Conservation (phyloP, 345 rosid species). For the Viola odorata region DNA sequence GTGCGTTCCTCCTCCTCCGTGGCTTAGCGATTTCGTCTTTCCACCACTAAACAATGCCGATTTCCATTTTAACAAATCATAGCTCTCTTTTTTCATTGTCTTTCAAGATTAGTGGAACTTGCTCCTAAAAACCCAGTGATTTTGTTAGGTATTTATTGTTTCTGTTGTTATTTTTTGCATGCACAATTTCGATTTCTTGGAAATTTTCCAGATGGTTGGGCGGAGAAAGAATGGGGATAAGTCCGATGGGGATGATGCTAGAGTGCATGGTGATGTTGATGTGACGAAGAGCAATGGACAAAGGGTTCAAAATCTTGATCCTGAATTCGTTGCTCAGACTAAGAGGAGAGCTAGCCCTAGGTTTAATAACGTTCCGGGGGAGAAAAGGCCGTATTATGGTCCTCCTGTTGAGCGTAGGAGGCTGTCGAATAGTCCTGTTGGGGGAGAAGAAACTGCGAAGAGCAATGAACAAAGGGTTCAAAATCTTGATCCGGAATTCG, state of each 20-base stretch:
- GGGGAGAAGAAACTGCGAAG: neutral
- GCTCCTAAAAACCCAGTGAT: no score
- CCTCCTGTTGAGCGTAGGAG: constrained; percentile 6
- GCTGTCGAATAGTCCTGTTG: neutral
- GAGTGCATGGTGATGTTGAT: neutral
- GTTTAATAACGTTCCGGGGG: neutral
- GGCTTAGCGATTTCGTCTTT: no score
- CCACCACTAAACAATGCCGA: no score
- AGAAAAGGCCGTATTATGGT: constrained; percentile 2
- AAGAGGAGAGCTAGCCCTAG: neutral
- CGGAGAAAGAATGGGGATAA: no score
- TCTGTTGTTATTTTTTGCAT: no score
- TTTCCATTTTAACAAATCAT: no score
- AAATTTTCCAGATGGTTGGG: no score
- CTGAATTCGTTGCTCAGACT: neutral
- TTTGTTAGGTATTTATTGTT: no score
- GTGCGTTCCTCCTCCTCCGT: no score
- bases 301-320: neutral
- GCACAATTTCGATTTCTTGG: no score
- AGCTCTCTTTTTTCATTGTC: no score
- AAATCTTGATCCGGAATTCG: neutral
- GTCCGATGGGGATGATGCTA: neutral
- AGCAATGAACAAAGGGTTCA: neutral
- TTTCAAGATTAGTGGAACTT: no score
- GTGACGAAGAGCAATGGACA: neutral